Percentiles rank a stretch among this genome's conserved stretches.
phyloP scores from a whole-genome alignment of 257 asterid species.

The Coffea eugenioides region DNA sequence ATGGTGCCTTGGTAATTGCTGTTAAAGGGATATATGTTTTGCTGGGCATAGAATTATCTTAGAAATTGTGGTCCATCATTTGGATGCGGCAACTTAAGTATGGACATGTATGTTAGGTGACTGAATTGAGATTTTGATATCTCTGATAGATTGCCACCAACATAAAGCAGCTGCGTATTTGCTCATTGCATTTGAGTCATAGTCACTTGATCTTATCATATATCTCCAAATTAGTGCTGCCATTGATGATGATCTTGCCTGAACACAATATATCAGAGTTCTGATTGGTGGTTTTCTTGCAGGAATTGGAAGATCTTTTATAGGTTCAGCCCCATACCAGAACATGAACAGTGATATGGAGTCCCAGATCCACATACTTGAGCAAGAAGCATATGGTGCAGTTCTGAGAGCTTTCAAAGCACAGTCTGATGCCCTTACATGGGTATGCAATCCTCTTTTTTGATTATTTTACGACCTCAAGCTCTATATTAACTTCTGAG shows the following conservation, averaged over 20 bases:
- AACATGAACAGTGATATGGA: slow-evolving; percentile 76
- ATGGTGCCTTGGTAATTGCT: background rate
- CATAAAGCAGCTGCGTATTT: background rate
- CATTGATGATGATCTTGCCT: slow-evolving; percentile 57
- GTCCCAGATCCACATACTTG: slow-evolving; percentile 79
- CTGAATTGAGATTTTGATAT: background rate
- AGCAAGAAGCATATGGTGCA: slow-evolving; percentile 96
- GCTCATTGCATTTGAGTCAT: background rate
- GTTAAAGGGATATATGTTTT: background rate
- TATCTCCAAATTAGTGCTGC: slow-evolving; percentile 33
- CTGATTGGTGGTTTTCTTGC: slow-evolving; percentile 40
- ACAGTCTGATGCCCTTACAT: slow-evolving; percentile 95
- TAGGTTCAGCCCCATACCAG: slow-evolving; percentile 45
- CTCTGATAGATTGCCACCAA: background rate
- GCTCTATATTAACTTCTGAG: slow-evolving; percentile 1
- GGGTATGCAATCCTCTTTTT: slow-evolving; percentile 53
- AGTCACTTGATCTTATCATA: background rate
- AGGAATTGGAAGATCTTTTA: slow-evolving; percentile 52
- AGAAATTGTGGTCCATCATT: background rate
- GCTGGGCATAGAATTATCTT: background rate
- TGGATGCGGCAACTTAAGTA: background rate
- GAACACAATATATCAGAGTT: slow-evolving; percentile 41
- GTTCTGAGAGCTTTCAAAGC: slow-evolving; percentile 95
- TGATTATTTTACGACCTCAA: background rate
- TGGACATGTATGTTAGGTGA: background rate